Evolutionary conservation across 805 yeast species (phyloP).

Genomic region (Metschnikowia rubicola): DNA sequence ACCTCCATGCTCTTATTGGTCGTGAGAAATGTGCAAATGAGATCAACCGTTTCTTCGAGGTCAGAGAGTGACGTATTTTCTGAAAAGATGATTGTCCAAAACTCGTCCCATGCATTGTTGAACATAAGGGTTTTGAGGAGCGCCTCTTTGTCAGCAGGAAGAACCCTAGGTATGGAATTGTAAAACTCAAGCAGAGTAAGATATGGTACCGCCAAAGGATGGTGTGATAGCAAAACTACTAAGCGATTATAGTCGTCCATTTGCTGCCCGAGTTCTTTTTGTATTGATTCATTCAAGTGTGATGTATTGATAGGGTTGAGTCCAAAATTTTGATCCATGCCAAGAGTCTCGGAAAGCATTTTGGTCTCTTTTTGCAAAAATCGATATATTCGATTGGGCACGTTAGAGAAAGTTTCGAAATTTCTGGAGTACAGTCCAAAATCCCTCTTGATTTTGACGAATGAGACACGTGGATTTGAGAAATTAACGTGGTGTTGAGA

Average conservation of each 20-base stretch:
- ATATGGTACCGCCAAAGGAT: conserved; percentile 31
- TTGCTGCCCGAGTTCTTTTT: conserved; percentile 19
- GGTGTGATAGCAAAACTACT: conserved; percentile 27
- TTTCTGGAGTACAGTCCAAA: too few relatives aligned
- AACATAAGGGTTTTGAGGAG: conserved; percentile 28
- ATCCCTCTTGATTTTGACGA: too few relatives aligned
- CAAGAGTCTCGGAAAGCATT: conserved; percentile 7
- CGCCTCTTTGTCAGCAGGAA: conserved; percentile 19
- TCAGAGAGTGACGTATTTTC: conserved; percentile 31
- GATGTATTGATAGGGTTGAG: neutral
- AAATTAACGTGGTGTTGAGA: too few relatives aligned
- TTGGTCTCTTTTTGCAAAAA: conserved; percentile 12
- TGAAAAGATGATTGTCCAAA: conserved; percentile 30
- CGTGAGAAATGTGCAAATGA: conserved; percentile 19
- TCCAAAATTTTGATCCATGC: conserved; percentile 2
- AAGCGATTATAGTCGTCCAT: conserved; percentile 31
- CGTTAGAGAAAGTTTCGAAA: too few relatives aligned
- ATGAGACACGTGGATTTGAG: too few relatives aligned
- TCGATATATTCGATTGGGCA: neutral
- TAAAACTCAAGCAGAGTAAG: conserved; percentile 21
- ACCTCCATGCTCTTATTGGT: conserved; percentile 20
- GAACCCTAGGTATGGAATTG: conserved; percentile 14
- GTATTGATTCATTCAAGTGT: conserved; percentile 3
- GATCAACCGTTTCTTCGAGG: conserved; percentile 35
- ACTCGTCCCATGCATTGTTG: conserved; percentile 27